Percentiles rank a stretch among this genome's conserved stretches.
phyloP scores from a whole-genome alignment of 208 protist species.

The Wallacemonas rigidus region DNA sequence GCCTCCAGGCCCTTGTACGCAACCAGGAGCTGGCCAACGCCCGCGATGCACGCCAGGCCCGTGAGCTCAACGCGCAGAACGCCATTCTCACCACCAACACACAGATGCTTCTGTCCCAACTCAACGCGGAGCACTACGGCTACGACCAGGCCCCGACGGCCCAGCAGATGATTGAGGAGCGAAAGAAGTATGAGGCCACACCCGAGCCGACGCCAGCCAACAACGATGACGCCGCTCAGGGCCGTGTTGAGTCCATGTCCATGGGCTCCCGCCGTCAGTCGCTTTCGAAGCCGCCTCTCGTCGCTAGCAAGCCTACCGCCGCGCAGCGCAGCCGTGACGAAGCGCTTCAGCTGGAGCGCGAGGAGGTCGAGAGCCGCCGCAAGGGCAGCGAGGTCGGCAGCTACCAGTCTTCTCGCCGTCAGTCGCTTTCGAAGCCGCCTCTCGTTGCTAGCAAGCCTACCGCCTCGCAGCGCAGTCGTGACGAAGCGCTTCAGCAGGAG shows the following conservation, averaged over 20 bases:
- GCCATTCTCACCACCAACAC: slow-evolving; percentile 66
- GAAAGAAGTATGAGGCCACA: slow-evolving; percentile 40
- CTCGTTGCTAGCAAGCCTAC: slow-evolving; percentile 57
- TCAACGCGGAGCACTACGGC: slow-evolving; percentile 84
- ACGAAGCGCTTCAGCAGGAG: slow-evolving; percentile 34
- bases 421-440: slow-evolving; percentile 52
- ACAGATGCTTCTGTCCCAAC: slow-evolving; percentile 68
- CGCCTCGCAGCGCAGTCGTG: slow-evolving; percentile 44
- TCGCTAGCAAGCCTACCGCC: slow-evolving; percentile 53
- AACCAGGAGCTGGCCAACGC: slow-evolving; percentile 54
- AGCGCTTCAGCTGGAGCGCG: slow-evolving; percentile 31
- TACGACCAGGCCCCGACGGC: slow-evolving; percentile 52
- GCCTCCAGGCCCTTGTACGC: slow-evolving; percentile 40
- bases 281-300: slow-evolving; percentile 55
- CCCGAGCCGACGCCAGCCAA: slow-evolving; percentile 29
- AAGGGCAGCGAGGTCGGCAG: slow-evolving; percentile 29
- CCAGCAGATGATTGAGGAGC: slow-evolving; percentile 61
- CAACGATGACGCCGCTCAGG: slow-evolving; percentile 24
- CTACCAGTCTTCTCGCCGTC: slow-evolving; percentile 40
- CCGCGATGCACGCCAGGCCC: slow-evolving; percentile 57
- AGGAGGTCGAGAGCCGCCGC: slow-evolving; percentile 26
- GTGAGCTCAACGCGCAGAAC: slow-evolving; percentile 72
- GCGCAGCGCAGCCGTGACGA: slow-evolving; percentile 50
- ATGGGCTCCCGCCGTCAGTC: slow-evolving; percentile 26
- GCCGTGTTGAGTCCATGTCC: slow-evolving; percentile 27